Base-by-base conservation (phyloP, 805 yeast species). In the Pichia deserticola region DNA sequence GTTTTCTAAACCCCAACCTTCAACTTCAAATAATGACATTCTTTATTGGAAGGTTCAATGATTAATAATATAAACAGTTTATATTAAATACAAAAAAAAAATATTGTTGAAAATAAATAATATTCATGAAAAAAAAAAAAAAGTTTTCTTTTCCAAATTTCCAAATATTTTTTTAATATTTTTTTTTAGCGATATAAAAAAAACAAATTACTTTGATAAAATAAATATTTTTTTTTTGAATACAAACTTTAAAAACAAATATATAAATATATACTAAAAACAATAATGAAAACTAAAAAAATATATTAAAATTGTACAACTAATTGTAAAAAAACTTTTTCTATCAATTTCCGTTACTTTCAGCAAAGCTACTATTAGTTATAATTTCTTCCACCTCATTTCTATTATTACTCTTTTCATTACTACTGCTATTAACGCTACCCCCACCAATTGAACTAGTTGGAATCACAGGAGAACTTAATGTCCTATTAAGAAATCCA, bases 11-110 rank as follows among this genome's bases (percentile, higher is more conserved):
- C 82, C 75, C 96, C 96, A 88, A 15, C 95, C 96, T 47, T 81
- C 87, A 25, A 85, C 89, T 62, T 83, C 76, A 61, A 88, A 88
- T 54, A 88, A 72, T 34, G 86, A 77, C 90, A 84, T 84, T 5
- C 5, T 40, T 9, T 20, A 13, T 1, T 20, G 25, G 7, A 3
- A 3, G 20, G 20, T 20, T 20, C 20, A 20, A 20, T 20, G 20
- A 20, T 20, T 20, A 20, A 3, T 20, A 20, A 20, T 36, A 36
- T 36, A 36, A 7, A n/a, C 4, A 36, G 15, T 3, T 25, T 7
- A 7, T 12, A 12, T 0, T 11, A 7, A 15, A 28, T 5, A 32
- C 12, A 5, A 5, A 7, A n/a, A 7, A n/a, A 7, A 5, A 20
- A 7, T 12, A 15, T 12, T 5, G 12, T 35, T 35, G 37, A n/a